Conservation (phyloP, 305 asterid species). For the Lippia alba region DNA sequence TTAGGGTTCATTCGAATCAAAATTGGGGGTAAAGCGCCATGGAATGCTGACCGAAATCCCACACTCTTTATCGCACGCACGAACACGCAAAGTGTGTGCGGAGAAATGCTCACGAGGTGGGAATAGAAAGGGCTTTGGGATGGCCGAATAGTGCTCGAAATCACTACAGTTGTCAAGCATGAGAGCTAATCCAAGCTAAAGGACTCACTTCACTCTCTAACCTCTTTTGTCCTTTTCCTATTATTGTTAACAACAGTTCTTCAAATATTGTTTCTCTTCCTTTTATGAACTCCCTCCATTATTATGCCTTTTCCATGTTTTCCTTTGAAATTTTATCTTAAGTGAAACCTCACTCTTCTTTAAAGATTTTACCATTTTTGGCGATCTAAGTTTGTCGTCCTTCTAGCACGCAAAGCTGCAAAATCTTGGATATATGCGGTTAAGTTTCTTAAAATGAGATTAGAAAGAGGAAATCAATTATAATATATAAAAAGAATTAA, state of each 20-base stretch:
- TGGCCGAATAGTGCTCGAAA: slow-evolving; percentile 39
- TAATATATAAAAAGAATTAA: too few species aligned
- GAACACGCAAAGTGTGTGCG: slow-evolving; percentile 31
- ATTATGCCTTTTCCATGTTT: not conserved
- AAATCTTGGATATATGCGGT: too few species aligned
- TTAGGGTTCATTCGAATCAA: slow-evolving; percentile 49
- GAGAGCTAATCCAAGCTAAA: slow-evolving; percentile 13
- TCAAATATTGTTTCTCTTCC: slow-evolving; percentile 11
- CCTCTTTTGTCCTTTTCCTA: slow-evolving; percentile 46
- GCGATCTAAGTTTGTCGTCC: not conserved
- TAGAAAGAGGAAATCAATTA: too few species aligned
- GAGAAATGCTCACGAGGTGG: slow-evolving; percentile 11
- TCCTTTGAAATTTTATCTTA: not conserved
- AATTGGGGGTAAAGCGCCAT: slow-evolving; percentile 4
- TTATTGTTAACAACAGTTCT: slow-evolving; percentile 6
- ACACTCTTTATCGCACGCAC: slow-evolving; percentile 37
- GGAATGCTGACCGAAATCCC: slow-evolving; percentile 23
- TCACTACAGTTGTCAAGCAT: slow-evolving; percentile 47
- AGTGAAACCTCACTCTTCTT: not conserved
- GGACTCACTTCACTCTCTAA: slow-evolving; percentile 37
- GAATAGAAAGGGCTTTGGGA: slow-evolving; percentile 32
- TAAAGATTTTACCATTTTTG: slow-evolving; percentile 29
- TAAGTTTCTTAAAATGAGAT: too few species aligned
- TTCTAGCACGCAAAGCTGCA: not conserved
- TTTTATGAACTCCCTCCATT: slow-evolving; percentile 38